Percentiles rank a stretch among this genome's conserved stretches.
Evolutionary conservation across 2,329 filamentous ascomycete genomes (phyloP).

Genomic region (Ceratocystis alfenasii): DNA sequence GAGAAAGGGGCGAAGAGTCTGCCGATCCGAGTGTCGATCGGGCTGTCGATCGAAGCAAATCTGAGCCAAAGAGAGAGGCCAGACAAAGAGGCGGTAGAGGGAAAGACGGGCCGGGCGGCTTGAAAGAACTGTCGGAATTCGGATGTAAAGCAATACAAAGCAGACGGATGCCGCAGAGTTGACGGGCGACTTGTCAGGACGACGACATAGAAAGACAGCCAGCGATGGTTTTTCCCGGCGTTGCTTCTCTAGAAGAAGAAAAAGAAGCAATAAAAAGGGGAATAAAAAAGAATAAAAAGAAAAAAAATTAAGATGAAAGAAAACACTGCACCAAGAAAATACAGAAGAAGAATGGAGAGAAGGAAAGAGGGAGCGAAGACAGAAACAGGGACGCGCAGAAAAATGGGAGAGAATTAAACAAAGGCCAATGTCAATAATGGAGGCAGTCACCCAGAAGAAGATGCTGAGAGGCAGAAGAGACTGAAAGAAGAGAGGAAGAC

Average conservation of each 20-base stretch:
- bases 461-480: neutral
- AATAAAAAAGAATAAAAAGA: neutral
- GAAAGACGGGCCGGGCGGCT: neutral
- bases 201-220: neutral
- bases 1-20: neutral
- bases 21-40: neutral
- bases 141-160: neutral
- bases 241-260: neutral
- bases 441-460: neutral
- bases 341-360: neutral
- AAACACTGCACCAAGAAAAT: neutral
- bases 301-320: neutral
- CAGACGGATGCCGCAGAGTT: neutral
- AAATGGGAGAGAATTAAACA: conserved; percentile 1
- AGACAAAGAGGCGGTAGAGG: no score
- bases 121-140: neutral
- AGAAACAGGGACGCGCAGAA: neutral
- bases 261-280: conserved; percentile 3
- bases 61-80: no score
- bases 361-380: neutral
- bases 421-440: neutral
- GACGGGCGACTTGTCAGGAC: neutral
- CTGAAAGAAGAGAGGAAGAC: no score
- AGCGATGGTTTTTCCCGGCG: no score
- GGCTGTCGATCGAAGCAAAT: neutral